These are phyloP conservation scores for Heimioporus sp. DNA, from an alignment of 768 basidiomycete genomes.

Conservation along the genomic window DNA sequence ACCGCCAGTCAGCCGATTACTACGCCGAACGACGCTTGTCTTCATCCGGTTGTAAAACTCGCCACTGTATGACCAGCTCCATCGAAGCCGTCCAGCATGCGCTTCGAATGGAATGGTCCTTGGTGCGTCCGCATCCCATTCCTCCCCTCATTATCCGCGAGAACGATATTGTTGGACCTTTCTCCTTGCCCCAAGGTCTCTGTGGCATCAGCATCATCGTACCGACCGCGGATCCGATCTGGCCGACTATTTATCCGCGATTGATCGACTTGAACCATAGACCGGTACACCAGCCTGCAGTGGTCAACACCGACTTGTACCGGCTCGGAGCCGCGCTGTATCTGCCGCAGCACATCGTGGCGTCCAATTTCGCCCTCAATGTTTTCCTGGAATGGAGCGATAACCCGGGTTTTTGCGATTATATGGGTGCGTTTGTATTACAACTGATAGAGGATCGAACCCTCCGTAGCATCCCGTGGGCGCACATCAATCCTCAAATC, in stretches of 20 bases:
- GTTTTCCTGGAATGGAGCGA: constrained; percentile 16
- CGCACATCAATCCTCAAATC: constrained; percentile 1
- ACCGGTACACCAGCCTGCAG: not conserved
- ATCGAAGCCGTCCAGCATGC: constrained; percentile 11
- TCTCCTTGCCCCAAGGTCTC: not conserved
- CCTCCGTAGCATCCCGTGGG: constrained; percentile 4
- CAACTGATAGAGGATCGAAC: not conserved
- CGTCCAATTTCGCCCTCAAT: constrained; percentile 24
- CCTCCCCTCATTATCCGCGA: constrained; percentile 19
- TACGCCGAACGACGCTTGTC: not conserved
- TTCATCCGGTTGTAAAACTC: not conserved
- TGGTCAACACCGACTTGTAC: not conserved
- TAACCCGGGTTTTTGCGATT: constrained; percentile 3
- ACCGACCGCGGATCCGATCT: constrained; percentile 14
- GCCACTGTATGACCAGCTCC: not conserved
- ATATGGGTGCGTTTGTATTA: constrained; percentile 27
- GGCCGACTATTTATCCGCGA: constrained; percentile 8
- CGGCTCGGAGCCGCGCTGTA: constrained; percentile 9
- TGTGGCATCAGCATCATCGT: constrained; percentile 7
- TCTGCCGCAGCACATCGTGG: constrained; percentile 12
- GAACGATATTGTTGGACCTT: constrained; percentile 12
- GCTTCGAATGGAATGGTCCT: constrained; percentile 4
- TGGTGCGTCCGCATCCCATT: constrained; percentile 18
- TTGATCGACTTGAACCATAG: constrained; percentile 11
- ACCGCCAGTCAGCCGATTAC: constrained; percentile 8